Conservation (phyloP, 257 asterid genomes). For the Salvia splendens region DNA sequence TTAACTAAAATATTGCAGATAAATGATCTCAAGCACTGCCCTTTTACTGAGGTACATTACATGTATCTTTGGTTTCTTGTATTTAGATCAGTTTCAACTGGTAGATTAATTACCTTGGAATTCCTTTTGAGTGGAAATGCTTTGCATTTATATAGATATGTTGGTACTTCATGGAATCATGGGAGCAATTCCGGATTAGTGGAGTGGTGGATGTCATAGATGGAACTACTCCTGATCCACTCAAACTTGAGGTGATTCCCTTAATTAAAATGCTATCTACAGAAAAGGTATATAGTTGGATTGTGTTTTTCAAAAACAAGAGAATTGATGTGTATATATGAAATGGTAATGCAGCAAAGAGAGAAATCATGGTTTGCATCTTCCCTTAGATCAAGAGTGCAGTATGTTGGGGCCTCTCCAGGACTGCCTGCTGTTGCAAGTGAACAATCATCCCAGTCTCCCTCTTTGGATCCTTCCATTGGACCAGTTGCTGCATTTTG, state of each 20-base stretch:
- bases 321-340: neutral
- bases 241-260: slow-evolving; percentile 62
- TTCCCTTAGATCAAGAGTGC: slow-evolving; percentile 75
- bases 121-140: slow-evolving; percentile 3
- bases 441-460: slow-evolving; percentile 39
- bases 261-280: neutral
- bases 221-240: slow-evolving; percentile 56
- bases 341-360: slow-evolving; percentile 58
- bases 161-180: slow-evolving; percentile 90
- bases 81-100: neutral
- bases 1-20: slow-evolving; percentile 48
- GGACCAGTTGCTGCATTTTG: slow-evolving; percentile 76
- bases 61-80: neutral
- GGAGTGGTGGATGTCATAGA: slow-evolving; percentile 75
- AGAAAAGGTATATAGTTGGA: neutral
- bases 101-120: neutral
- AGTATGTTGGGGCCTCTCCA: slow-evolving; percentile 71
- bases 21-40: slow-evolving; percentile 78
- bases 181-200: slow-evolving; percentile 89
- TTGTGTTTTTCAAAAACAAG: neutral
- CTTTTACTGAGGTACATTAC: slow-evolving; percentile 91
- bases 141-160: slow-evolving; percentile 56
- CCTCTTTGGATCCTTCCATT: slow-evolving; percentile 55
- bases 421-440: slow-evolving; percentile 45
- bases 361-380: slow-evolving; percentile 86